Conservation (phyloP, 495 filamentous ascomycete species). For the Zalerion maritima region DNA sequence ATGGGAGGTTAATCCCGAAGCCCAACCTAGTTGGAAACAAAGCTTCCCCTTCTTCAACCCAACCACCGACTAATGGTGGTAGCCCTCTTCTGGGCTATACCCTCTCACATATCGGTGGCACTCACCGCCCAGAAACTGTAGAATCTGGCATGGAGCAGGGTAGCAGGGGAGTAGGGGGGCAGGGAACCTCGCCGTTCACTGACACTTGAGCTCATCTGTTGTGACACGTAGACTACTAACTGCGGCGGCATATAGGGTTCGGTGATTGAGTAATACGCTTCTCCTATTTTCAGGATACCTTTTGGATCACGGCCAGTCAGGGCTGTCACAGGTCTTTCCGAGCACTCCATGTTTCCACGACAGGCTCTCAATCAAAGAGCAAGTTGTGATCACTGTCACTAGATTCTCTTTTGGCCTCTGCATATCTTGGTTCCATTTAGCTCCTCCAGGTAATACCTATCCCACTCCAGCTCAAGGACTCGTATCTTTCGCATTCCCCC, state of each 20-base stretch:
- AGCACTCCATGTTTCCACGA: too few relatives aligned
- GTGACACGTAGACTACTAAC: too few relatives aligned
- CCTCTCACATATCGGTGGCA: constrained; percentile 5
- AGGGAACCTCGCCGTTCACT: too few relatives aligned
- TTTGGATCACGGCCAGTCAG: too few relatives aligned
- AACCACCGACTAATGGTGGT: neutral
- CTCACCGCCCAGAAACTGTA: too few relatives aligned
- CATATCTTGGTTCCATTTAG: constrained; percentile 14
- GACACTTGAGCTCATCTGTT: too few relatives aligned
- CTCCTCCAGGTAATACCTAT: constrained; percentile 2
- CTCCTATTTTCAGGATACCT: too few relatives aligned
- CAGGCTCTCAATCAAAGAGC: neutral
- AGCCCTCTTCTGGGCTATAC: neutral
- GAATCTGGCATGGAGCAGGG: too few relatives aligned
- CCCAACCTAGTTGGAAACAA: constrained; percentile 13
- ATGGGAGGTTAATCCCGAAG: constrained; percentile 50
- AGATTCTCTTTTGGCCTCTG: constrained; percentile 7
- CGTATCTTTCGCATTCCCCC: constrained; percentile 1
- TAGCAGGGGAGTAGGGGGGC: too few relatives aligned
- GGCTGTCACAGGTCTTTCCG: too few relatives aligned
- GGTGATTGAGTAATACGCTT: too few relatives aligned
- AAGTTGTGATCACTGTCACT: neutral
- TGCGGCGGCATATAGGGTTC: too few relatives aligned
- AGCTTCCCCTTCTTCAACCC: constrained; percentile 3
- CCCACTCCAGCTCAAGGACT: constrained; percentile 1